Evolutionary conservation across 2,329 filamentous ascomycete genomes (phyloP).

Genomic region (Stagonosporopsis chrysanthemi): DNA sequence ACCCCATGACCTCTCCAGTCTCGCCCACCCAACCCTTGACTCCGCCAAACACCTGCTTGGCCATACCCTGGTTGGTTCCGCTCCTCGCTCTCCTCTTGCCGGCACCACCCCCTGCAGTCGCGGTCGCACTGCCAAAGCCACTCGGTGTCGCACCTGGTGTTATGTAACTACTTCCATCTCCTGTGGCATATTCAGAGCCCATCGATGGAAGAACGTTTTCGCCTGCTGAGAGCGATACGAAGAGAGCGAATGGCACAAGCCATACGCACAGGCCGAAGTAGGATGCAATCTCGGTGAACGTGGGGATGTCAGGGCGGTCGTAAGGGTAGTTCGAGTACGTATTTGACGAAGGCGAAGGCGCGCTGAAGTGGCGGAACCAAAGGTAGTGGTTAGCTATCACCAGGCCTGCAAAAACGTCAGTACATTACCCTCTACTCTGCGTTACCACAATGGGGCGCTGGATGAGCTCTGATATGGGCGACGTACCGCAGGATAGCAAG

Average conservation of each 20-base stretch:
- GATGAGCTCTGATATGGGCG: too few relatives aligned
- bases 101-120: constrained; percentile 41
- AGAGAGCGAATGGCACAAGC: constrained; percentile 93
- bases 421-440: background rate
- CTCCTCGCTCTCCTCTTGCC: constrained; percentile 54
- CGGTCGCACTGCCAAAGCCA: constrained; percentile 37
- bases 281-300: constrained; percentile 91
- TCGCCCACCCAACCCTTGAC: constrained; percentile 70
- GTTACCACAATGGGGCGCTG: background rate
- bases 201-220: constrained; percentile 96
- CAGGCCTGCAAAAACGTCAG: constrained; percentile 61
- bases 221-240: constrained; percentile 90
- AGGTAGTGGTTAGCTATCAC: constrained; percentile 91
- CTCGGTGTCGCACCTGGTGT: constrained; percentile 47
- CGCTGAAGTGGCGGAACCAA: constrained; percentile 94
- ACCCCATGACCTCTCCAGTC: constrained; percentile 68
- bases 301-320: constrained; percentile 73
- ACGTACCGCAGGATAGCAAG: constrained; percentile 78
- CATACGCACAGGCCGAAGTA: constrained; percentile 97
- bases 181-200: constrained; percentile 75
- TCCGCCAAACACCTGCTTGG: constrained; percentile 65
- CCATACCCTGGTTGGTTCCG: constrained; percentile 63
- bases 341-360: constrained; percentile 59
- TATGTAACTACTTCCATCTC: constrained; percentile 61
- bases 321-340: constrained; percentile 62